Percentiles rank a stretch among this genome's conserved stretches.
Evolutionary conservation across 1,139 yeast genomes (phyloP).

Genomic region (Candida mesenterica): DNA sequence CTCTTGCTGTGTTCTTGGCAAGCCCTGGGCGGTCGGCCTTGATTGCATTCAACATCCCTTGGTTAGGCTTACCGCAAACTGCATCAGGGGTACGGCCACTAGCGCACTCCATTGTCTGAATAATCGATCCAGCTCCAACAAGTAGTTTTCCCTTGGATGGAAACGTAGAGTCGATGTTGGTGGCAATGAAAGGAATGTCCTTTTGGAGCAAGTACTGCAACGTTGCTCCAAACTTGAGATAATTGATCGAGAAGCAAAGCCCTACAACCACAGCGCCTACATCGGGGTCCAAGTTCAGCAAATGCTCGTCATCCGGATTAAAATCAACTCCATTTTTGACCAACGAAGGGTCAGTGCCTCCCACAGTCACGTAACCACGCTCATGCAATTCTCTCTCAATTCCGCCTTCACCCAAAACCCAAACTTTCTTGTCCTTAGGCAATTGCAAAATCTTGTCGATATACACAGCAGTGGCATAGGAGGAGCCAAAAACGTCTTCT

Average conservation of each 20-base stretch:
- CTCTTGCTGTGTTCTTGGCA: slow-evolving; percentile 53
- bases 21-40: slow-evolving; percentile 57
- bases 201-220: slow-evolving; percentile 73
- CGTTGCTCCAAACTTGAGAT: slow-evolving; percentile 77
- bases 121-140: slow-evolving; percentile 94
- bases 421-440: slow-evolving; percentile 57
- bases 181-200: slow-evolving; percentile 76
- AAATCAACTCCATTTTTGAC: slow-evolving; percentile 31
- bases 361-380: slow-evolving; percentile 41
- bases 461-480: slow-evolving; percentile 89
- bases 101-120: slow-evolving; percentile 74
- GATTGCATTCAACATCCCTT: slow-evolving; percentile 88
- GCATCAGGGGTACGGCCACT: slow-evolving; percentile 70
- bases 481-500: slow-evolving; percentile 84
- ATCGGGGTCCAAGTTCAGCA: slow-evolving; percentile 54
- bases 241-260: slow-evolving; percentile 70
- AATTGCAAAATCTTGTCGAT: slow-evolving; percentile 72
- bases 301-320: slow-evolving; percentile 31
- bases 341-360: slow-evolving; percentile 39
- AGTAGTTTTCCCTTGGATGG: slow-evolving; percentile 83
- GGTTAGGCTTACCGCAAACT: slow-evolving; percentile 85
- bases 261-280: slow-evolving; percentile 94
- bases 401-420: slow-evolving; percentile 49
- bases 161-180: slow-evolving; percentile 94
- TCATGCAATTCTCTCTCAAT: slow-evolving; percentile 44